Evolutionary conservation across 2,329 filamentous ascomycete species (phyloP), one percentile per base, ranked within the genome.

Genomic region (Lomentospora prolificans): DNA sequence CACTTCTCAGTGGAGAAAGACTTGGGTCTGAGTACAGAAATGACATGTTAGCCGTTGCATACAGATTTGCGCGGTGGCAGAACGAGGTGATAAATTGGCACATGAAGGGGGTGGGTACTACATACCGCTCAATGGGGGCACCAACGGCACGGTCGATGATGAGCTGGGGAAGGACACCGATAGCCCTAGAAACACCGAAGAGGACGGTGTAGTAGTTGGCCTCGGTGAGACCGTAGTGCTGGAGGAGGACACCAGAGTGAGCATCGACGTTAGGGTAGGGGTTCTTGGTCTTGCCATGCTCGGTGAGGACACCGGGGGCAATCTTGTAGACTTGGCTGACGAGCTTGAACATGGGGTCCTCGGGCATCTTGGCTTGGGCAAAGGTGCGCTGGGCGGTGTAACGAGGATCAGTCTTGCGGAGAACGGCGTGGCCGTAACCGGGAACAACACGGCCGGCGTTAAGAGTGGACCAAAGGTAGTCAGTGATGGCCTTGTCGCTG

Each of bases 201-300:
- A 99, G 88, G 61, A 99, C 94, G 61, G 94, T 99, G 89, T 99
- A 99, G 87, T 95, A 99, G 87, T 86, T 97, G 76, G 94, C 88
- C 83, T 99, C 92, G 61, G 89, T 97, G 72, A 99, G 81, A 69
- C 94, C 94, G 79, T 99, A 99, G 87, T 99, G 94, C 81, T 99
- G 94, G 66, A 99, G 89, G 63, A 99, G 89, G 64, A 99, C 94
- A 82, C 94, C 94, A 30, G 91, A 96, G 87, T 97, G 94, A 69
- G 92, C 91, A 70, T 97, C 92, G 69, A 97, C 91, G 80, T 97
- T 97, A 75, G 94, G 94, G 84, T 82, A 97, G 64, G 92, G 92
- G 88, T 97, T 96, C 89, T 97, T 97, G 82, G 92, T 97, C 89
- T 99, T 99, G 79, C 94, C 94, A 81, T 99, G 94, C 86, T 99